Conservation (phyloP, 2,329 filamentous ascomycete species). For the Pyricularia sp. region DNA sequence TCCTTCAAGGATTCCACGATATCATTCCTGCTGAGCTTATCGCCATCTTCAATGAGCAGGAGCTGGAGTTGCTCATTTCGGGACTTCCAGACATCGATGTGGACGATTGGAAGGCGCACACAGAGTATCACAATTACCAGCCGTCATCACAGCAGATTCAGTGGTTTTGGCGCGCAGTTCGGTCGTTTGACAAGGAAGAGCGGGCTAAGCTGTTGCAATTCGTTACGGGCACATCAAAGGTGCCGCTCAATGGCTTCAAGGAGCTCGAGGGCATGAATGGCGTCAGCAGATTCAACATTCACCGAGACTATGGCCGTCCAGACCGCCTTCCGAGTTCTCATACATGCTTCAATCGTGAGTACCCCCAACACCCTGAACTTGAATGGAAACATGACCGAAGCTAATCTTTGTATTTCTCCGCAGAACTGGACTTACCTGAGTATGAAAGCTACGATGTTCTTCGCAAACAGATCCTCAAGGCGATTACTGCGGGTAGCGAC, state of each 20-base stretch:
- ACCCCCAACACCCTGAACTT: not conserved
- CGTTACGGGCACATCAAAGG: constrained; percentile 96
- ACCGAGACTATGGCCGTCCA: constrained; percentile 95
- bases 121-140: constrained; percentile 96
- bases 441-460: constrained; percentile 94
- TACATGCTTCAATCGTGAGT: constrained; percentile 98
- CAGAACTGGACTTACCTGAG: constrained; percentile 95
- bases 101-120: constrained; percentile 98
- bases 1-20: constrained; percentile 93
- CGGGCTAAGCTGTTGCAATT: constrained; percentile 95
- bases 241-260: constrained; percentile 96
- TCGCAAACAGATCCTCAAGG: constrained; percentile 80
- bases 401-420: constrained; percentile 16
- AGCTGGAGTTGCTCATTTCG: constrained; percentile 91
- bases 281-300: constrained; percentile 95
- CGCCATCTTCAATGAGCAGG: constrained; percentile 97
- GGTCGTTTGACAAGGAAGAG: constrained; percentile 98
- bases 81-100: constrained; percentile 95
- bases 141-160: constrained; percentile 93
- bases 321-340: constrained; percentile 92
- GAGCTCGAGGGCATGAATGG: constrained; percentile 99
- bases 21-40: constrained; percentile 93
- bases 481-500: constrained; percentile 95
- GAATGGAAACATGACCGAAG: not conserved
- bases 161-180: constrained; percentile 98